A percentile compares a stretch with the other conserved stretches of the same genome.
Conservation (phyloP, 768 basidiomycete genomes). For the Phlegmacium glaucopus region DNA sequence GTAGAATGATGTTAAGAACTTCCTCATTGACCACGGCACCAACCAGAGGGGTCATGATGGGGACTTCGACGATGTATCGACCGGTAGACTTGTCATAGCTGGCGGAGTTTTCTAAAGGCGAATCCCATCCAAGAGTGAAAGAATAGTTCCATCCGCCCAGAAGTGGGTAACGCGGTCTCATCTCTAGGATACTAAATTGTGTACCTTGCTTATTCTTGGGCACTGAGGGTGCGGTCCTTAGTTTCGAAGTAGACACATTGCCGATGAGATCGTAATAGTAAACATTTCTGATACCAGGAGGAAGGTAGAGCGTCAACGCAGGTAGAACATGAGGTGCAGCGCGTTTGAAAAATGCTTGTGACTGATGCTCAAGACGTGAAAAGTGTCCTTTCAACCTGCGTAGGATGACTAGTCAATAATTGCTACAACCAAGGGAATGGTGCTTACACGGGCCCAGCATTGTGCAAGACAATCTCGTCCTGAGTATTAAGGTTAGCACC, state of each 20-base stretch:
- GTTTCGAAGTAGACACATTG: constrained; percentile 92
- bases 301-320: constrained; percentile 76
- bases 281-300: constrained; percentile 72
- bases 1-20: constrained; percentile 76
- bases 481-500: constrained; percentile 92
- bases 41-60: constrained; percentile 79
- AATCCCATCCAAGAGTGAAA: constrained; percentile 93
- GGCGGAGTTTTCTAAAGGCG: constrained; percentile 73
- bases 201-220: constrained; percentile 51
- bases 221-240: constrained; percentile 66
- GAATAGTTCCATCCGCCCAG: constrained; percentile 97
- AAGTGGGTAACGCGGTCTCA: constrained; percentile 88
- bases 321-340: constrained; percentile 66
- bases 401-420: constrained; percentile 5
- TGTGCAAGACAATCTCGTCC: constrained; percentile 82
- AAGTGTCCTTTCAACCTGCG: constrained; percentile 91
- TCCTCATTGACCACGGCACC: constrained; percentile 81
- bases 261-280: constrained; percentile 94
- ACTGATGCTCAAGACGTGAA: constrained; percentile 86
- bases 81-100: constrained; percentile 60
- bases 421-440: neutral
- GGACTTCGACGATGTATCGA: constrained; percentile 74
- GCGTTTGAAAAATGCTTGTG: constrained; percentile 67
- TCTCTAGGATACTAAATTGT: constrained; percentile 69
- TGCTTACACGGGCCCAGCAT: constrained; percentile 86